Evolutionary conservation across 768 basidiomycete genomes (phyloP), one percentile per base, ranked within the genome.

Genomic region (Mycena vitilis): DNA sequence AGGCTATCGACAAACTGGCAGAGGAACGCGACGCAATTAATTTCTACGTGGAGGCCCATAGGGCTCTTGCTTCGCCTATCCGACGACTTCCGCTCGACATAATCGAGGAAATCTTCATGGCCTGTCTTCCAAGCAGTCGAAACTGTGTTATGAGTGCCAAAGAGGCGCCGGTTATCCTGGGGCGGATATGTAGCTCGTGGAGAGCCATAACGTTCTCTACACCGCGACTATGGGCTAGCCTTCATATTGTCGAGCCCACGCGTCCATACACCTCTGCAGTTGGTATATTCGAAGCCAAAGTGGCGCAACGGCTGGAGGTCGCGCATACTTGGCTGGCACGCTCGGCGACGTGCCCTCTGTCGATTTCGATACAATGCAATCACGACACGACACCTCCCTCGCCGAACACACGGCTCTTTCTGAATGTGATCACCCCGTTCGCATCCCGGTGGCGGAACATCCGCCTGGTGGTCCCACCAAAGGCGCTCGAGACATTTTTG

Each of bases 121-220:
- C 56, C 13, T 73, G 69, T 37, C 40, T 73, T 2, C 69, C 72
- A 13, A 25, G 47, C 2, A 1, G 60, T 25, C 61, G 67, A 13
- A 65, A 73, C 45, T 63, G 63, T 25, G 69, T 63, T 7, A 73
- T 73, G 69, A 73, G 66, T n/a, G 72, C 48, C 22, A 5, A 59
- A 62, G 69, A 72, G 22, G 74, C 75, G 0, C 79, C 78, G 0
- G 34, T 80, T 30, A 40, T 78, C 15, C 74, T 80, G 6, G 79
- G 76, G 1, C 75, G 78, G 0, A 75, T 80, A 13, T 80, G 79
- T 44, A 72, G 74, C 48, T 36, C 71, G 0, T 80, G 79, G 79
- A 73, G 79, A 16, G 59, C 62, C 7, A 58, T 78, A 7, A 68
- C 71, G 2, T 68, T 69, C 4, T 56, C 73, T 11, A 75, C 78